A percentile compares a stretch with the other conserved stretches of the same genome.
These are phyloP conservation scores for Saraca asoca DNA, from an alignment of 331 rosid species.

Conservation along the genomic window DNA sequence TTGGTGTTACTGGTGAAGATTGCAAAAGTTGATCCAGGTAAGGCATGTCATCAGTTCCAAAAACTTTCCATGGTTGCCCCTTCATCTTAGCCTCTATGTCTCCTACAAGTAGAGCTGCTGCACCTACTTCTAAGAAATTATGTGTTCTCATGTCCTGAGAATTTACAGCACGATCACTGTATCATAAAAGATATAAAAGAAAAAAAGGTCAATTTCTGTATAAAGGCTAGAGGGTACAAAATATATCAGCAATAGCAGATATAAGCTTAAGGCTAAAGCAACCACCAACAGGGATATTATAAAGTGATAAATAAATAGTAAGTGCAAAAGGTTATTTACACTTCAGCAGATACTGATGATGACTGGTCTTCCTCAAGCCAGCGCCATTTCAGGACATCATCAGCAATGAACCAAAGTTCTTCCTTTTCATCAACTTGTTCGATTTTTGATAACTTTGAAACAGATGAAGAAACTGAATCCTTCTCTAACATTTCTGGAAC, in stretches of 20 bases:
- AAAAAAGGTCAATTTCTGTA: conserved; percentile 31
- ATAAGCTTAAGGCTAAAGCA: neutral
- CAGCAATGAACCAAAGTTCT: conserved; percentile 68
- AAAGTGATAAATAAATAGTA: conserved; percentile 25
- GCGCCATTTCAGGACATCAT: conserved; percentile 91
- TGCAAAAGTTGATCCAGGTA: conserved; percentile 90
- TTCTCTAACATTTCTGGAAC: conserved; percentile 65
- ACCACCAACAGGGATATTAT: conserved; percentile 16
- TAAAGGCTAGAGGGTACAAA: conserved; percentile 20
- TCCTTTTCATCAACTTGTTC: conserved; percentile 67
- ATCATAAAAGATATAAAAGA: conserved; percentile 39
- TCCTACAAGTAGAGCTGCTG: conserved; percentile 90
- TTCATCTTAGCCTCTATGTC: conserved; percentile 84
- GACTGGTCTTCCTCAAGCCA: conserved; percentile 77
- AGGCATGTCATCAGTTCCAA: conserved; percentile 97
- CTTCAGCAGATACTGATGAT: conserved; percentile 59
- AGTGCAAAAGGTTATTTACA: conserved; percentile 51
- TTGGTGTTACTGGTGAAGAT: conserved; percentile 86
- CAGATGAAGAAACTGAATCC: conserved; percentile 57
- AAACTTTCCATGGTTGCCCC: conserved; percentile 84
- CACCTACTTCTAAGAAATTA: conserved; percentile 90
- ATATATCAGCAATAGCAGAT: conserved; percentile 5
- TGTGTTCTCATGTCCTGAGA: conserved; percentile 75
- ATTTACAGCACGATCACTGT: conserved; percentile 65
- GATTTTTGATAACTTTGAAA: conserved; percentile 64